Evolutionary conservation across 169 alveolate species (phyloP), one percentile per base, ranked within the genome.

Genomic region (Fabrea salina): DNA sequence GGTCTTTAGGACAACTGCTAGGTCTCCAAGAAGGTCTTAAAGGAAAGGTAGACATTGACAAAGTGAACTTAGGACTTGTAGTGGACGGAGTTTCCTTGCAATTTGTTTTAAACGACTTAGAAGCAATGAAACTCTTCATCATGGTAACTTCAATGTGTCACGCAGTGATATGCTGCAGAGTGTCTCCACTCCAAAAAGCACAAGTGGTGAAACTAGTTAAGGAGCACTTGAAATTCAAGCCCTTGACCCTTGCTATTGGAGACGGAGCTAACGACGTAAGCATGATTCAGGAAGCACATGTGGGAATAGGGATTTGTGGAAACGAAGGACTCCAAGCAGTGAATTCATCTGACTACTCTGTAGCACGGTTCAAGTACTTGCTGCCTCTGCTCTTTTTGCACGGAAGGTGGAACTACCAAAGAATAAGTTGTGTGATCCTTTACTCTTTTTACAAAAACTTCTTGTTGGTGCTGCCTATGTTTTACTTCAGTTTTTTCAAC

Each of bases 361-460:
- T 91, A 19, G 91, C 93, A 5, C 80, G 84, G 53, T 91, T 91
- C 61, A 72, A 68, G 67, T 43, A 84, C 32, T 78, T 91, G 53
- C 47, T 64, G 72, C 79, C 86, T 35, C 75, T 91, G 49, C 41
- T 91, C 27, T 80, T 87, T 11, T 39, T 70, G 39, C 93, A 91
- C 75, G 96, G 96, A 40, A 80, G 93, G 47, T 83, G 80, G 49
- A 75, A 79, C 50, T 88, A 83, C 74, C 70, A 82, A 41, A 79
- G 92, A 72, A 89, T 86, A 37, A 43, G 89, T 8, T 54, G 79
- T n/a, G 92, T 97, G 74, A 97, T 98, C 56, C 89, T 98, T 71
- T 97, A 97, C 91, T 96, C 96, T 93, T 97, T 98, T 86, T 98
- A 97, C 91, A 98, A 98, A 85, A 98, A 97, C 83, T 89, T 98